Percentiles rank a stretch among this genome's conserved stretches.
Evolutionary conservation across 148 eudicot species (phyloP).

Genomic region (Diospyros lotus): DNA sequence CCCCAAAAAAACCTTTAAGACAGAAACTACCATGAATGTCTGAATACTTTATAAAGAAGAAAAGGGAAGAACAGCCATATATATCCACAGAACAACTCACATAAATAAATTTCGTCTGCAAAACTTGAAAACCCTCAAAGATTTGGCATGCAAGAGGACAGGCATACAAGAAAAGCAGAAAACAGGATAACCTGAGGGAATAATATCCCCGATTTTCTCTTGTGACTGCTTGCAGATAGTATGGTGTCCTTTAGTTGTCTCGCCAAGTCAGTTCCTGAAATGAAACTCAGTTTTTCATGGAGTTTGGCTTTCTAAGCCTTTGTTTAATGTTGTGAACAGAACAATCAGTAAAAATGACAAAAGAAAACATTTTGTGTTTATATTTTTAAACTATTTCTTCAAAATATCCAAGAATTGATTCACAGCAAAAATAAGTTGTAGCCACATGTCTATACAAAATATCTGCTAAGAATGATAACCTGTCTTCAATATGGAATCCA

Average conservation of each 20-base stretch:
- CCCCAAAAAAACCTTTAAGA: no score
- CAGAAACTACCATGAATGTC: no score
- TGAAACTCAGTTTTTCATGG: conserved; percentile 15
- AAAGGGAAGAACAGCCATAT: no score
- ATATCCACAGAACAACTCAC: no score
- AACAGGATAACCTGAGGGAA: conserved; percentile 19
- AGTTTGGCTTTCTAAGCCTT: conserved; percentile 18
- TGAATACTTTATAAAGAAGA: no score
- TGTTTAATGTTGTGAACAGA: conserved; percentile 14
- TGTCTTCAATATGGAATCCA: no score
- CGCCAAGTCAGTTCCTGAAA: conserved; percentile 20
- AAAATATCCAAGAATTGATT: background rate
- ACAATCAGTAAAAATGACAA: conserved; percentile 10
- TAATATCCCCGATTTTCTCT: conserved; percentile 15
- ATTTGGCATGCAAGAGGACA: conserved; percentile 4
- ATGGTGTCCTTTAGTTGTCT: conserved; percentile 15
- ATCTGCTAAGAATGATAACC: no score
- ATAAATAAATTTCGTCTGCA: no score
- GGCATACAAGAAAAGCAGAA: conserved; percentile 12
- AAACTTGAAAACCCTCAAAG: background rate
- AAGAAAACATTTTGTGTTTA: background rate
- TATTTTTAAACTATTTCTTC: background rate
- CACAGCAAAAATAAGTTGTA: background rate
- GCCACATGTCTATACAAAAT: background rate
- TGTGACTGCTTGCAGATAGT: conserved; percentile 18